phyloP scores from a whole-genome alignment of 2,329 filamentous ascomycete genomes.

The Cordyceps cateniannulata region DNA sequence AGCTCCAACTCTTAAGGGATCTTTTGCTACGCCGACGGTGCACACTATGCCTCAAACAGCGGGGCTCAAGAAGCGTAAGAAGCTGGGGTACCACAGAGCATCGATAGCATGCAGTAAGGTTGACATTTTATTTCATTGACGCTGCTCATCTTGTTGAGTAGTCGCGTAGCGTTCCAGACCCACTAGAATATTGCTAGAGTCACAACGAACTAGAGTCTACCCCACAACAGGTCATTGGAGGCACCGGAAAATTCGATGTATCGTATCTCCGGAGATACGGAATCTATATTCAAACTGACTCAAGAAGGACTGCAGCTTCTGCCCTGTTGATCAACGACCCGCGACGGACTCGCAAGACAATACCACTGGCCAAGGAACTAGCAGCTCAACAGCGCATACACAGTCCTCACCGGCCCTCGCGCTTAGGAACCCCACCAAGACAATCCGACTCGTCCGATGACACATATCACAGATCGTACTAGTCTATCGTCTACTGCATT shows the following conservation, averaged over 20 bases:
- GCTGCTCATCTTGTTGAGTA: neutral
- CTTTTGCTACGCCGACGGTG: constrained; percentile 8
- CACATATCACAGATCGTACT: too few relatives aligned
- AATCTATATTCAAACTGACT: constrained; percentile 79
- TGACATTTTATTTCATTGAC: neutral
- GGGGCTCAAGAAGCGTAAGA: constrained; percentile 59
- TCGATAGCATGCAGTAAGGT: constrained; percentile 84
- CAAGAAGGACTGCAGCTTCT: constrained; percentile 86
- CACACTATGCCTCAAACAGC: constrained; percentile 18
- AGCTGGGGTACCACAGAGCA: constrained; percentile 83
- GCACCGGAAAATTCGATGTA: constrained; percentile 80
- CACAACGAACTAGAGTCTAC: neutral
- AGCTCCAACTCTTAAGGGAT: neutral
- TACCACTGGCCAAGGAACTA: constrained; percentile 28
- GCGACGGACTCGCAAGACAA: constrained; percentile 41
- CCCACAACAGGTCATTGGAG: constrained; percentile 65
- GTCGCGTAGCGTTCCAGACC: neutral
- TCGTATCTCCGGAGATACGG: constrained; percentile 63
- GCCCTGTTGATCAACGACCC: constrained; percentile 69
- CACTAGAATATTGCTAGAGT: neutral
- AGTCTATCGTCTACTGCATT: too few relatives aligned
- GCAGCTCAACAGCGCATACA: constrained; percentile 33
- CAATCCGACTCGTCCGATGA: too few relatives aligned
- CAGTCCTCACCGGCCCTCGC: constrained; percentile 39
- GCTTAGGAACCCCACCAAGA: constrained; percentile 31